Base-by-base conservation (phyloP, 805 yeast species). In the Lachancea sp. region DNA sequence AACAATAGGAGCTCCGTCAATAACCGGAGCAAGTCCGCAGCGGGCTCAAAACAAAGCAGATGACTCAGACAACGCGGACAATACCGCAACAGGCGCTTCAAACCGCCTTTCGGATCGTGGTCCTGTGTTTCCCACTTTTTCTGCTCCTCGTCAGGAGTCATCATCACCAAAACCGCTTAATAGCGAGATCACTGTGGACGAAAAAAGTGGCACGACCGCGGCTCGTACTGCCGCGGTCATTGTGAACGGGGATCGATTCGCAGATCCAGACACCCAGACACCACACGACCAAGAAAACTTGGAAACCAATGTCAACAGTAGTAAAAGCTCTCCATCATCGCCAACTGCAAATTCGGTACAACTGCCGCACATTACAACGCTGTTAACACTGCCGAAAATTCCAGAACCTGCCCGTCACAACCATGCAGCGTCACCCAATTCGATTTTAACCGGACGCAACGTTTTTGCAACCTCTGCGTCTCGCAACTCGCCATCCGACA, bases 391-490 rank as follows among this genome's bases (percentile, higher is more conserved):
- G 22, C 42, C 47, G 17, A 25, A 33, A 13, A 13, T 20, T 9
- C 36, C 41, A 31, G 47, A 39, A 12, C 13, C 29, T 9, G 10
- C 37, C 8, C 36, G 37, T 19, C 25, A 8, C 8, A 22, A 8
- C 8, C 25, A 22, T 22, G 25, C 25, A 4, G 53, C 49, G 17
- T 49, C 56, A 2, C 53, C 56, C 8, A 48, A 48, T 22, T 45
- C 56, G 26, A 50, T 50, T 36, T 48, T 52, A 19, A 50, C 45
- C 16, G 38, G 56, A 26, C 46, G 56, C 29, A 49, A 44, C 38
- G 48, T 52, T 40, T 52, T 52, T 29, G 49, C 50, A 39, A 52
- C 56, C 25, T 47, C 50, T 15, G 49, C 49, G 19, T 52, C 56
- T 33, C 49, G 56, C 32, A n/a, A 33, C 27, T 35, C 44, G n/a